Percentiles rank a stretch among this genome's conserved stretches.
Conservation (phyloP, 768 basidiomycete genomes). For the Mycena leptocephala region DNA sequence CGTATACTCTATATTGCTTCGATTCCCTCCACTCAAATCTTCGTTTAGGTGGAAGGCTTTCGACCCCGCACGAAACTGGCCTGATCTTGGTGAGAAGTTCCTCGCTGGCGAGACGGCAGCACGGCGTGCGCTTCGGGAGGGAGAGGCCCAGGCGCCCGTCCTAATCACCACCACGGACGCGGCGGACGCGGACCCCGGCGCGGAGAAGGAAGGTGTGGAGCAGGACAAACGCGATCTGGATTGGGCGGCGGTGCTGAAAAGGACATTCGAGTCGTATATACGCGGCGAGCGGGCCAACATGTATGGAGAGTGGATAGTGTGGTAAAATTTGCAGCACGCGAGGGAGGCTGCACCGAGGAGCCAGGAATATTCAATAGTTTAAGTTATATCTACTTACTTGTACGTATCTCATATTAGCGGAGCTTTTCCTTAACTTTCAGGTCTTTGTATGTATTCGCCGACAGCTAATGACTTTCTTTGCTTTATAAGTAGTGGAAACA, state of each 20-base stretch:
- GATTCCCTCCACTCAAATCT: not conserved
- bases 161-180: slow-evolving; percentile 22
- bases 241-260: slow-evolving; percentile 92
- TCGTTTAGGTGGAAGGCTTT: slow-evolving; percentile 92
- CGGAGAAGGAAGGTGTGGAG: slow-evolving; percentile 56
- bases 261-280: slow-evolving; percentile 94
- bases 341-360: not conserved
- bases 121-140: slow-evolving; percentile 58
- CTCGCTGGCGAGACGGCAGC: slow-evolving; percentile 80
- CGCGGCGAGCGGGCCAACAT: slow-evolving; percentile 92
- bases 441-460: not conserved
- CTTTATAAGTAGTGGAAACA: no score
- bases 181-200: slow-evolving; percentile 25
- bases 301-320: slow-evolving; percentile 84
- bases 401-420: slow-evolving; percentile 15
- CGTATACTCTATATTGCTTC: slow-evolving; percentile 30
- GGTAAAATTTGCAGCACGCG: not conserved
- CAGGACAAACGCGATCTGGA: slow-evolving; percentile 84
- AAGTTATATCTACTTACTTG: slow-evolving; percentile 25
- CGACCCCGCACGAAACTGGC: slow-evolving; percentile 90
- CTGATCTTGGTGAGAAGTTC: slow-evolving; percentile 90
- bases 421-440: not conserved
- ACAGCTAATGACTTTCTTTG: no score
- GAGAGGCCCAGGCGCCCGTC: slow-evolving; percentile 42
- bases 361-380: not conserved